Conservation (phyloP, 2,329 filamentous ascomycete genomes). For the Penicillium sp. region DNA sequence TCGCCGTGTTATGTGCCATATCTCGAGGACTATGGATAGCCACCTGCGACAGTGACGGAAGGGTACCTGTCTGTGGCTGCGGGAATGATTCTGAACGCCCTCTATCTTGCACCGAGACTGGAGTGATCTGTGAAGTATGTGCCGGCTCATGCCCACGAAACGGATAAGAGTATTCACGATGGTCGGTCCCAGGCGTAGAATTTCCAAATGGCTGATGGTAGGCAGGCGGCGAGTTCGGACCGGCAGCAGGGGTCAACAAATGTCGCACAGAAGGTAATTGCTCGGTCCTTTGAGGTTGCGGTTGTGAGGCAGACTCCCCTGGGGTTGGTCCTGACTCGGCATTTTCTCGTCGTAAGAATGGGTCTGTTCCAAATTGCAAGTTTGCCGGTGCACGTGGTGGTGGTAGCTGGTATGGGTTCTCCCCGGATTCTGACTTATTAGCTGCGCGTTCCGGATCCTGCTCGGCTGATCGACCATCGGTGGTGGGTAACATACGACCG, state of each 20-base stretch:
- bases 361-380: slow-evolving; percentile 38
- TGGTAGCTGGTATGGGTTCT: slow-evolving; percentile 42
- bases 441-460: slow-evolving; percentile 28
- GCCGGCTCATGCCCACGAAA: slow-evolving; percentile 23
- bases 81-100: slow-evolving; percentile 20
- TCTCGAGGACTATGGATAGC: slow-evolving; percentile 24
- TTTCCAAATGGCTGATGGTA: slow-evolving; percentile 27
- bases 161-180: slow-evolving; percentile 18
- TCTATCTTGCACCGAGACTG: slow-evolving; percentile 17
- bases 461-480: slow-evolving; percentile 27
- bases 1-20: slow-evolving; percentile 21
- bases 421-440: slow-evolving; percentile 34
- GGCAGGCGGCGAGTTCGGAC: slow-evolving; percentile 30
- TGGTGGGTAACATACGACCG: slow-evolving; percentile 40
- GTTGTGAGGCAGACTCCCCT: slow-evolving; percentile 8
- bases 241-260: slow-evolving; percentile 36
- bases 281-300: slow-evolving; percentile 23
- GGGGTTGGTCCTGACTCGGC: slow-evolving; percentile 19
- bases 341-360: slow-evolving; percentile 28
- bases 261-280: slow-evolving; percentile 44
- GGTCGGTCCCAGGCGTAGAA: slow-evolving; percentile 15
- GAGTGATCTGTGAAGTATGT: slow-evolving; percentile 10
- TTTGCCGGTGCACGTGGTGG: slow-evolving; percentile 36
- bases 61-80: slow-evolving; percentile 19
- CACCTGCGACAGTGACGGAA: slow-evolving; percentile 36